Evolutionary conservation across 768 basidiomycete species (phyloP), one percentile per base, ranked within the genome.

Genomic region (Podaxis sp.): DNA sequence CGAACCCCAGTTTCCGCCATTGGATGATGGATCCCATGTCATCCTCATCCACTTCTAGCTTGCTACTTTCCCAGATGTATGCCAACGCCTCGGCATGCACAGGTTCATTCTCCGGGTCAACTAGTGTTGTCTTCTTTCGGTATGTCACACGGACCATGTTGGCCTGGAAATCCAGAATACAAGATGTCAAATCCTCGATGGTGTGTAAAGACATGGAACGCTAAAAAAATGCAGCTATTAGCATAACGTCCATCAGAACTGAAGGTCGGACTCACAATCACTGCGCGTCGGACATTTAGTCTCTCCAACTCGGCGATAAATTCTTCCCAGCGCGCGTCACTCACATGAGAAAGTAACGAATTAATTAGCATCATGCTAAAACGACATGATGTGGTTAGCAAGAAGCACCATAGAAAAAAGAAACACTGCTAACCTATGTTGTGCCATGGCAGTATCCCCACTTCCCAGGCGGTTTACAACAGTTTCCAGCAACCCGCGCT

Each of bases 361-460:
- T 95, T 94, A 66, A 96, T 90, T 65, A 96, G 76, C 86, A 90
- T 92, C 85, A 96, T 87, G 63, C 92, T 93, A 65, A 47, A 63
- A 59, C 40, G 7, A 53, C 38, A 68, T 44, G 54, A 62, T 61
- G 53, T 37, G 59, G 56, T 61, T 40, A 64, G 44, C 55, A 7
- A 61, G n/a, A 23, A 25, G 32, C 32, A 9, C 18, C 11, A 32
- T 54, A 37, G 42, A 9, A 6, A 61, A 18, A 32, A 55, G 9
- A 52, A 23, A 14, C 36, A n/a, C 23, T 11, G 64, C 71, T 47
- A 52, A 87, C 92, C 92, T 93, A 69, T 92, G 83, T 65, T 92
- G 79, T 21, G 86, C 88, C 87, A 93, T 92, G 28, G 85, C 90
- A 21, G 89, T 92, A 69, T 94, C 92, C 28, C 89, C 88, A 57